Percentiles rank a stretch among this genome's conserved stretches.
Conservation (phyloP, 2,329 filamentous ascomycete species). For the Penicillium fuscoglaucum region DNA sequence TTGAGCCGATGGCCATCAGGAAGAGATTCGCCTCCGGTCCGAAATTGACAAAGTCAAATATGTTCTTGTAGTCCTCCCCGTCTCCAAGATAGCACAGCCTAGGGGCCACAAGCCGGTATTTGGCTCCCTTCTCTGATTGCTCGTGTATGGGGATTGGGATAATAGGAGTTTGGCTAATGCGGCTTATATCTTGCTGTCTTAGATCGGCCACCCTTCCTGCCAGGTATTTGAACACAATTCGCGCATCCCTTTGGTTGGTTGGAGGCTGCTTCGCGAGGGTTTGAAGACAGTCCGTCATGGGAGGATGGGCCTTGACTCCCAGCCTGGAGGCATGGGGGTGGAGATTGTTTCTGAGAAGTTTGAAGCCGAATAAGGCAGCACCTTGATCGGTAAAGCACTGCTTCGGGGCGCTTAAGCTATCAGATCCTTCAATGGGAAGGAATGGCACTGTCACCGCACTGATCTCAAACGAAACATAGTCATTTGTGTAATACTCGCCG, state of each 20-base stretch:
- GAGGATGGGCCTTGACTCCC: slow-evolving; percentile 79
- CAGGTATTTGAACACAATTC: slow-evolving; percentile 78
- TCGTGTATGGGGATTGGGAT: slow-evolving; percentile 61
- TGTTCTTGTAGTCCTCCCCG: slow-evolving; percentile 72
- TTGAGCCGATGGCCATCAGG: slow-evolving; percentile 82
- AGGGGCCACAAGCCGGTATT: slow-evolving; percentile 63
- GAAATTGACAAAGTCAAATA: slow-evolving; percentile 97
- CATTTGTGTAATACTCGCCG: slow-evolving; percentile 73
- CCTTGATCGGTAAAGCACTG: slow-evolving; percentile 80
- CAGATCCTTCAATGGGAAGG: slow-evolving; percentile 68
- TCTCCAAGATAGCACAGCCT: slow-evolving; percentile 77
- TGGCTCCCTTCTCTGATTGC: slow-evolving; percentile 44
- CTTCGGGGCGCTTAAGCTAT: slow-evolving; percentile 67
- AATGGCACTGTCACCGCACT: slow-evolving; percentile 58
- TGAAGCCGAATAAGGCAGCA: slow-evolving; percentile 76
- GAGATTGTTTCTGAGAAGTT: slow-evolving; percentile 73
- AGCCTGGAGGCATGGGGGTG: slow-evolving; percentile 80
- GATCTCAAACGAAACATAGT: slow-evolving; percentile 67
- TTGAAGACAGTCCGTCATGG: slow-evolving; percentile 73
- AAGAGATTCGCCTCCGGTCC: slow-evolving; percentile 85
- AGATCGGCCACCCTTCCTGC: slow-evolving; percentile 74
- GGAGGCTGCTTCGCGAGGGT: slow-evolving; percentile 73
- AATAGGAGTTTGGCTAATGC: slow-evolving; percentile 65
- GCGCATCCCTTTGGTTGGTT: slow-evolving; percentile 63
- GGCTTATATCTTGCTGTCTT: slow-evolving; percentile 58